Conservation (phyloP, 2,329 filamentous ascomycete genomes). For the Thielaviopsis euricoi region DNA sequence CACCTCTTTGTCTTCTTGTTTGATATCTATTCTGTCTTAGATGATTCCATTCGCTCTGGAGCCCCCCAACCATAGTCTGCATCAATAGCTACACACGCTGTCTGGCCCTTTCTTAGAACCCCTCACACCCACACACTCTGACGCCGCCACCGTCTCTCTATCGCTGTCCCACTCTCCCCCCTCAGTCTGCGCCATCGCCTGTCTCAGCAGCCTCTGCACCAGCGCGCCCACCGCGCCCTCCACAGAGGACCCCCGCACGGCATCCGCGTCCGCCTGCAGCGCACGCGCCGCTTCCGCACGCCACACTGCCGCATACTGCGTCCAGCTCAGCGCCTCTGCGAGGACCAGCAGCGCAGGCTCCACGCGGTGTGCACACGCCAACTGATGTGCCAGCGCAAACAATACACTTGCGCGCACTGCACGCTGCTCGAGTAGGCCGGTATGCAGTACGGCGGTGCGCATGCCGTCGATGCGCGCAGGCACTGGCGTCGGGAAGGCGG, state of each 20-base stretch:
- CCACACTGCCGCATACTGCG: neutral
- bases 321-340: neutral
- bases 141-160: neutral
- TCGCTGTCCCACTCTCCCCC: neutral
- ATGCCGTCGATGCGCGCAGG: neutral
- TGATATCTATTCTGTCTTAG: too few relatives aligned
- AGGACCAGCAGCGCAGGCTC: neutral
- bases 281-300: neutral
- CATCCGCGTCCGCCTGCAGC: too few relatives aligned
- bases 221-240: neutral
- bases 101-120: neutral
- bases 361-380: neutral
- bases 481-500: neutral
- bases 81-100: neutral
- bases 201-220: neutral
- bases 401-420: neutral
- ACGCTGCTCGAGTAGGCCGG: neutral
- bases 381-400: neutral
- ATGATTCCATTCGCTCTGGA: too few relatives aligned
- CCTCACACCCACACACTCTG: neutral
- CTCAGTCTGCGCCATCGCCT: too few relatives aligned
- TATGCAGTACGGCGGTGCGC: neutral
- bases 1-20: too few relatives aligned
- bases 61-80: too few relatives aligned
- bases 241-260: too few relatives aligned